Percentiles rank a stretch among this genome's conserved stretches.
These are phyloP conservation scores for Rubroboletus pulcherrimus DNA, from an alignment of 768 basidiomycete genomes.

Conservation along the genomic window DNA sequence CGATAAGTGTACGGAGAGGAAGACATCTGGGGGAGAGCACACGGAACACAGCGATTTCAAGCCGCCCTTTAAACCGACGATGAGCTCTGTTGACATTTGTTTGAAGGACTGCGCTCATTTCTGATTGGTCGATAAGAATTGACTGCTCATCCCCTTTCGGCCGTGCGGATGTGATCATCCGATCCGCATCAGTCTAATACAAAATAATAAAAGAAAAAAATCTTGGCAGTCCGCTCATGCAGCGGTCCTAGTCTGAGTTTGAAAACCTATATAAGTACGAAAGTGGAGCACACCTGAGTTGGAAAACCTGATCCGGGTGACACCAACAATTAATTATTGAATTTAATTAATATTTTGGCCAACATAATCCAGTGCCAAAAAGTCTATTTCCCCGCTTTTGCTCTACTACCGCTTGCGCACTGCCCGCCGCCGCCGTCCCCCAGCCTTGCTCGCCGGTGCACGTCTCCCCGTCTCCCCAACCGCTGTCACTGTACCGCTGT, in stretches of 20 bases:
- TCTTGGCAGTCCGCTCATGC: too few relatives aligned
- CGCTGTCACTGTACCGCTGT: slow-evolving; percentile 41
- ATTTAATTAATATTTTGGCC: neutral
- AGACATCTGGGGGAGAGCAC: slow-evolving; percentile 17
- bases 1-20: slow-evolving; percentile 45
- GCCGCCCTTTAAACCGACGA: slow-evolving; percentile 24
- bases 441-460: slow-evolving; percentile 48
- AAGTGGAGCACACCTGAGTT: neutral
- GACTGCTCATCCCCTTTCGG: neutral
- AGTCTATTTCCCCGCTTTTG: slow-evolving; percentile 19
- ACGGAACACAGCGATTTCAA: neutral
- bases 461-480: slow-evolving; percentile 18
- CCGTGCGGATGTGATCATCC: neutral
- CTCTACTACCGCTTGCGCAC: slow-evolving; percentile 40
- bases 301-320: neutral
- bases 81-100: slow-evolving; percentile 25
- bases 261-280: neutral
- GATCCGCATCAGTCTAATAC: neutral
- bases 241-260: neutral
- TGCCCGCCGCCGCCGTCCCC: slow-evolving; percentile 62
- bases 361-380: neutral
- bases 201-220: neutral
- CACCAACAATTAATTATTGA: neutral
- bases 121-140: slow-evolving; percentile 33
- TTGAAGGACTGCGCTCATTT: slow-evolving; percentile 9